Conservation (phyloP, 2,329 filamentous ascomycete genomes). For the Hypoxylon sp. region DNA sequence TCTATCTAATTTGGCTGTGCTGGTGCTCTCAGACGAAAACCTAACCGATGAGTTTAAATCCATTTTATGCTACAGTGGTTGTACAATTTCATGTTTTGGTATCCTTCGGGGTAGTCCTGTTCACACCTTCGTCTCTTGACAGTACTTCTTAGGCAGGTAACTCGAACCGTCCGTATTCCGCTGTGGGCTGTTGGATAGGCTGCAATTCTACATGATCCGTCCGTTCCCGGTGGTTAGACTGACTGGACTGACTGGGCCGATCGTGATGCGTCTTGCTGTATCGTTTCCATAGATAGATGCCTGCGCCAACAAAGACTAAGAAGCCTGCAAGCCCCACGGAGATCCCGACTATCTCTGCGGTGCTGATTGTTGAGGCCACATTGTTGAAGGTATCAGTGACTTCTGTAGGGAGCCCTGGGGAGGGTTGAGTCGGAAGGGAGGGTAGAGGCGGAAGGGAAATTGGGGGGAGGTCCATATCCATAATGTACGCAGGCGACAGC, state of each 20-base stretch:
- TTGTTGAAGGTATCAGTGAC: slow-evolving; percentile 8
- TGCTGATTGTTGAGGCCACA: slow-evolving; percentile 19
- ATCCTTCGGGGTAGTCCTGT: slow-evolving; percentile 11
- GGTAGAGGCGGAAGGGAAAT: too few species aligned
- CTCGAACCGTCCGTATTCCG: background rate
- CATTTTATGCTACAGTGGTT: background rate
- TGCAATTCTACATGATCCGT: slow-evolving; percentile 15
- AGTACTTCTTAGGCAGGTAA: background rate
- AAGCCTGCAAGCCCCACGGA: slow-evolving; percentile 10
- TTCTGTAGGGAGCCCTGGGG: too few species aligned
- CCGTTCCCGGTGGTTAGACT: slow-evolving; percentile 12
- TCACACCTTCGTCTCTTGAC: slow-evolving; percentile 20
- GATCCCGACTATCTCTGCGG: slow-evolving; percentile 39
- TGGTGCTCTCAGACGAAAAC: slow-evolving; percentile 10
- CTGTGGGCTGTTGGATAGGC: background rate
- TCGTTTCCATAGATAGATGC: too few species aligned
- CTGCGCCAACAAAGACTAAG: background rate
- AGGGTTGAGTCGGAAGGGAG: too few species aligned
- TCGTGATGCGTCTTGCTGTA: too few species aligned
- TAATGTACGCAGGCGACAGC: background rate
- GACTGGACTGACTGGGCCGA: too few species aligned
- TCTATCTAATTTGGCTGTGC: background rate
- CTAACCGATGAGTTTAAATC: slow-evolving; percentile 9
- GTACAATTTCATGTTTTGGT: slow-evolving; percentile 12
- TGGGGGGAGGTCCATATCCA: too few species aligned